Percentiles rank a stretch among this genome's conserved stretches.
Evolutionary conservation across 495 filamentous ascomycete species (phyloP).

Genomic region (Articulospora tetracladia): DNA sequence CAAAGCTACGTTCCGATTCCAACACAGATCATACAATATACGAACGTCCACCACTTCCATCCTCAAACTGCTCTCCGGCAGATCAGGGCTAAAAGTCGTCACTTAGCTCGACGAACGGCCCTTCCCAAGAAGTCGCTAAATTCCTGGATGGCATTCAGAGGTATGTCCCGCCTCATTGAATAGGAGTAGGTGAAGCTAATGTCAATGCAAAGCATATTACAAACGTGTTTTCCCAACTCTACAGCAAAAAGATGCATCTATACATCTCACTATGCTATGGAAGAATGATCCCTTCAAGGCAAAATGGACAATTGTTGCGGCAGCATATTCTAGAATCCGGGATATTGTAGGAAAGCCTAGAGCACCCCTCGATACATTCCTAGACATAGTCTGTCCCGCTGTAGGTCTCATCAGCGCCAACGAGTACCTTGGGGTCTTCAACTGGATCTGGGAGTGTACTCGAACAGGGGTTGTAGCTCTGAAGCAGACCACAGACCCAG

Average conservation of each 20-base stretch:
- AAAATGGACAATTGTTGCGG: constrained; percentile 45
- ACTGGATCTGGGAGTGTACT: constrained; percentile 25
- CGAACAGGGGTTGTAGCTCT: background rate
- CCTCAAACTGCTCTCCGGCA: background rate
- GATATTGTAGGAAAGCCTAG: constrained; percentile 35
- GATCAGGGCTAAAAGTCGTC: background rate
- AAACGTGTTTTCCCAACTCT: constrained; percentile 33
- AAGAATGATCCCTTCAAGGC: constrained; percentile 38
- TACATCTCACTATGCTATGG: constrained; percentile 39
- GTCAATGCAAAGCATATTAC: constrained; percentile 32
- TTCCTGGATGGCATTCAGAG: constrained; percentile 44
- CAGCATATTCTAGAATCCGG: constrained; percentile 46
- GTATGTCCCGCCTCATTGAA: constrained; percentile 29
- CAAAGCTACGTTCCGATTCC: background rate
- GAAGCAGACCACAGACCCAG: background rate
- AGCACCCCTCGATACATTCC: constrained; percentile 35
- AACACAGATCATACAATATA: background rate
- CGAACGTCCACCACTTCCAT: background rate
- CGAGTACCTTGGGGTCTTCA: constrained; percentile 36
- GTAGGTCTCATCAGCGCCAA: constrained; percentile 36
- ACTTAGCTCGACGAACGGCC: background rate
- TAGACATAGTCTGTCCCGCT: constrained; percentile 31
- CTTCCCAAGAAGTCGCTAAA: constrained; percentile 29
- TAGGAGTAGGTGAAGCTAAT: constrained; percentile 14
- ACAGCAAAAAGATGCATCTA: constrained; percentile 42